A percentile compares a stretch with the other conserved stretches of the same genome.
phyloP scores from a whole-genome alignment of 1,284 basidiomycete species.

The Abortiporus biennis region DNA sequence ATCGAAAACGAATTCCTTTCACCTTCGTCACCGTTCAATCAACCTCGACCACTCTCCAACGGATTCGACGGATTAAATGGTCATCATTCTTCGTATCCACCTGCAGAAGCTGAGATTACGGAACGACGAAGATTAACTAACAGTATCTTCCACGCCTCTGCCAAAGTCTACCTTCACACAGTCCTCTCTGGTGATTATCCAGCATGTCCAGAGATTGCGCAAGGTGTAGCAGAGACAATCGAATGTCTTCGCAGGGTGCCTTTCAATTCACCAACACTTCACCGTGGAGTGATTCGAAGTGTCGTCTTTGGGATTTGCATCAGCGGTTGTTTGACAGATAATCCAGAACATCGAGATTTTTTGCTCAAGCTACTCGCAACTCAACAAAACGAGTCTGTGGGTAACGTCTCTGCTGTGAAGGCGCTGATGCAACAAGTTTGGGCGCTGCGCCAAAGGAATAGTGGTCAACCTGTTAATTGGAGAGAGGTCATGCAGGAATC shows the following conservation, averaged over 20 bases:
- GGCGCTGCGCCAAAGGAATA: slow-evolving; percentile 26
- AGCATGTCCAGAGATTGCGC: slow-evolving; percentile 50
- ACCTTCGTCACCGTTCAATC: not conserved
- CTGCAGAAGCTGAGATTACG: not conserved
- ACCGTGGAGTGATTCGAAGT: slow-evolving; percentile 60
- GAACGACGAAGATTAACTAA: slow-evolving; percentile 48
- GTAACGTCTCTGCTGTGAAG: slow-evolving; percentile 56
- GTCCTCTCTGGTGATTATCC: slow-evolving; percentile 67
- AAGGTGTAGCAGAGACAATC: slow-evolving; percentile 51
- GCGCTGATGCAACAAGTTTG: slow-evolving; percentile 58
- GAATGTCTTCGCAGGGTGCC: slow-evolving; percentile 39
- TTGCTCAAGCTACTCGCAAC: slow-evolving; percentile 42
- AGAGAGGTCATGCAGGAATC: slow-evolving; percentile 41
- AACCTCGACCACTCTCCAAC: not conserved
- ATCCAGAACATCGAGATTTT: slow-evolving; percentile 34
- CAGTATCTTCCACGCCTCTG: slow-evolving; percentile 70
- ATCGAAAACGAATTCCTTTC: slow-evolving; percentile 43
- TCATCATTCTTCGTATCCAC: not conserved
- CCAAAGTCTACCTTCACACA: slow-evolving; percentile 64
- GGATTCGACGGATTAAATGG: not conserved
- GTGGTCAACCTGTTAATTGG: slow-evolving; percentile 48
- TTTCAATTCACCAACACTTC: slow-evolving; percentile 29
- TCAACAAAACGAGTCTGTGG: slow-evolving; percentile 45
- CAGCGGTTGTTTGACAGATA: slow-evolving; percentile 61
- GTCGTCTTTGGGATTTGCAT: slow-evolving; percentile 75